These are phyloP conservation scores for Naganishia kalamii DNA, from an alignment of 768 basidiomycete species.

Conservation along the genomic window DNA sequence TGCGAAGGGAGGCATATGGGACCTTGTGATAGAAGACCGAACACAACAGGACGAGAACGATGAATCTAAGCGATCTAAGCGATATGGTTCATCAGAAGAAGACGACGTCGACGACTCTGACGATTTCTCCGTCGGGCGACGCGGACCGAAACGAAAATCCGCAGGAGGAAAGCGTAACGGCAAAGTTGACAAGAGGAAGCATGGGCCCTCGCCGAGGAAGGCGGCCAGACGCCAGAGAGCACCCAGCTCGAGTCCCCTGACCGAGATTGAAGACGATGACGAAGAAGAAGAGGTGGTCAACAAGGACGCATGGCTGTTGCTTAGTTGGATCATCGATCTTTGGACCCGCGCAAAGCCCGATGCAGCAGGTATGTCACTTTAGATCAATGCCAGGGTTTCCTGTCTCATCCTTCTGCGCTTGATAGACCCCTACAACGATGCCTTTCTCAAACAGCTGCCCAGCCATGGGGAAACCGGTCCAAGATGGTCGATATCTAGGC, in stretches of 20 bases:
- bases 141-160: background rate
- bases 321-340: constrained; percentile 7
- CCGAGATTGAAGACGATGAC: background rate
- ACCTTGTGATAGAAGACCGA: constrained; percentile 14
- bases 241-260: constrained; percentile 6
- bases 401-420: background rate
- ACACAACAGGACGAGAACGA: no score
- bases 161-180: background rate
- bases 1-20: constrained; percentile 11
- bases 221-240: background rate
- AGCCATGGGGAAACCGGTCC: background rate
- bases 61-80: no score
- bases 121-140: background rate
- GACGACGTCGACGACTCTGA: background rate
- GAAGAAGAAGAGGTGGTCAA: constrained; percentile 14
- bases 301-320: constrained; percentile 5
- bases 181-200: background rate
- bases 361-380: background rate
- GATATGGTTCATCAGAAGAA: no score
- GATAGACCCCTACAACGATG: background rate
- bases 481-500: constrained; percentile 1
- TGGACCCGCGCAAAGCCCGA: background rate
- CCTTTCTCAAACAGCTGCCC: background rate
- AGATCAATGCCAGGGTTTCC: background rate
- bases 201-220: background rate